These are phyloP conservation scores for Boletus subparvulus DNA, from an alignment of 768 basidiomycete genomes.

Conservation along the genomic window DNA sequence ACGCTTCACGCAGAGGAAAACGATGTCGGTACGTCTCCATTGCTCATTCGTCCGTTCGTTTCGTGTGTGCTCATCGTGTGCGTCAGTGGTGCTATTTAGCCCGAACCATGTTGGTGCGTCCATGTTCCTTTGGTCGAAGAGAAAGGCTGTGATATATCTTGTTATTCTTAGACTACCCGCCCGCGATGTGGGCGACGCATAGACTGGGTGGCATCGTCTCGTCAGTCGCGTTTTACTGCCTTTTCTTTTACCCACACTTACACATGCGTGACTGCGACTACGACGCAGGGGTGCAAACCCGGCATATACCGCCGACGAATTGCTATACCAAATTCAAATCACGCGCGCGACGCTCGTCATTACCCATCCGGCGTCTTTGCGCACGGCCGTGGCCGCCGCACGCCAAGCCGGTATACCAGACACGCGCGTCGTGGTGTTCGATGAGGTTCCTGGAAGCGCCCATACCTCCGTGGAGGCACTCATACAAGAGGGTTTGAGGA, in stretches of 20 bases:
- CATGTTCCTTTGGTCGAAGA: not conserved
- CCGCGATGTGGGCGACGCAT: constrained; percentile 59
- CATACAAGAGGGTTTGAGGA: constrained; percentile 42
- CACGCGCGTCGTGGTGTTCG: constrained; percentile 30
- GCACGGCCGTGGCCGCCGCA: constrained; percentile 32
- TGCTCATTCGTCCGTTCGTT: not conserved
- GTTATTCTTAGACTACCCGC: constrained; percentile 48
- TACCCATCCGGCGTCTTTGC: constrained; percentile 28
- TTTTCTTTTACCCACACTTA: not conserved
- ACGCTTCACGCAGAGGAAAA: constrained; percentile 38
- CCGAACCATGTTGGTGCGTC: constrained; percentile 60
- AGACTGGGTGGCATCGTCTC: constrained; percentile 57
- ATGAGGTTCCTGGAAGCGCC: constrained; percentile 10
- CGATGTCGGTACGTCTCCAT: constrained; percentile 47
- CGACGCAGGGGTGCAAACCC: constrained; percentile 35
- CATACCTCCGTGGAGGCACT: constrained; percentile 45
- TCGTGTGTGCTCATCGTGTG: constrained; percentile 4
- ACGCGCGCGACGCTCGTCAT: constrained; percentile 31
- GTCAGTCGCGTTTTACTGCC: constrained; percentile 34
- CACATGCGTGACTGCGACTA: not conserved
- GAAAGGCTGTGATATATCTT: not conserved
- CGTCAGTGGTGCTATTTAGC: constrained; percentile 59
- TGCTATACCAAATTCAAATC: constrained; percentile 33
- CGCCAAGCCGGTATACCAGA: constrained; percentile 30
- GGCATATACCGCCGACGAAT: constrained; percentile 33